phyloP scores from a whole-genome alignment of 1,284 basidiomycete genomes.

The Ustilago esculenta region DNA sequence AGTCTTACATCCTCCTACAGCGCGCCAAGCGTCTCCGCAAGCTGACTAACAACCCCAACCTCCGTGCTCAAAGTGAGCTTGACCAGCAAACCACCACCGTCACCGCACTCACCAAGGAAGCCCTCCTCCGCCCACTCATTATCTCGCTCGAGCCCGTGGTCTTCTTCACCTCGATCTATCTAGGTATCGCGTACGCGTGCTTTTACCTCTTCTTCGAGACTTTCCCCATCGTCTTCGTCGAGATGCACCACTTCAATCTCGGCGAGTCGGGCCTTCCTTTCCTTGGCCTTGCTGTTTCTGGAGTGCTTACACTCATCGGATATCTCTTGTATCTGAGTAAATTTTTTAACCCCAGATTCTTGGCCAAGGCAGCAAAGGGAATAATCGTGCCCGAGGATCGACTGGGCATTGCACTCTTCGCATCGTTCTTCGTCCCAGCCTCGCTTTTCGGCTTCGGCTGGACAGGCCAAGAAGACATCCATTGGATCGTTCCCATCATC shows the following conservation, averaged over 20 bases:
- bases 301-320: slow-evolving; percentile 19
- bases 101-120: slow-evolving; percentile 30
- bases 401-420: slow-evolving; percentile 70
- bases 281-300: slow-evolving; percentile 32
- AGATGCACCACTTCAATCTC: slow-evolving; percentile 49
- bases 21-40: slow-evolving; percentile 61
- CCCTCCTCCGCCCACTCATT: slow-evolving; percentile 32
- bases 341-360: slow-evolving; percentile 41
- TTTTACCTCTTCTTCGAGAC: slow-evolving; percentile 42
- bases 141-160: slow-evolving; percentile 39
- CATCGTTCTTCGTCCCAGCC: slow-evolving; percentile 76
- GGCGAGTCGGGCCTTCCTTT: slow-evolving; percentile 46
- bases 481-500: slow-evolving; percentile 57
- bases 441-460: slow-evolving; percentile 68
- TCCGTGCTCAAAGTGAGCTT: slow-evolving; percentile 33
- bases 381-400: slow-evolving; percentile 71
- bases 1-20: slow-evolving; percentile 58
- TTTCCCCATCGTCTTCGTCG: slow-evolving; percentile 42
- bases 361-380: slow-evolving; percentile 26
- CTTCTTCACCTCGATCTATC: slow-evolving; percentile 29
- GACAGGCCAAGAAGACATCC: slow-evolving; percentile 47
- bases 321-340: slow-evolving; percentile 39
- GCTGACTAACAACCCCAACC: slow-evolving; percentile 56
- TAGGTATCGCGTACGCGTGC: slow-evolving; percentile 23
- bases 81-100: slow-evolving; percentile 15